phyloP scores from a whole-genome alignment of 2,329 filamentous ascomycete genomes.

The Colletotrichum sp. region DNA sequence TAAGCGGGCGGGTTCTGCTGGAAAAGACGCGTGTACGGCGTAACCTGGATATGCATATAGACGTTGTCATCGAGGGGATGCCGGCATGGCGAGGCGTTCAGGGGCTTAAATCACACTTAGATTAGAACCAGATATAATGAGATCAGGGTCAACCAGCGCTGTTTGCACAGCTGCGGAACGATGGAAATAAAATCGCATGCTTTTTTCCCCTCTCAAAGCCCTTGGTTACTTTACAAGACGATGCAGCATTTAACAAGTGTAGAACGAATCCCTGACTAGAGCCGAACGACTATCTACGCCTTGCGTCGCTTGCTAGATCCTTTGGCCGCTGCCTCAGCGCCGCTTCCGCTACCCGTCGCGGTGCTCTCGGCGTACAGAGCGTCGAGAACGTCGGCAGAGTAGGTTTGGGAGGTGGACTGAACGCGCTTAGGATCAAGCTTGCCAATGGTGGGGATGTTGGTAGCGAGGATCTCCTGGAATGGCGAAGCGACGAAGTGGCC shows the following conservation, averaged over 20 bases:
- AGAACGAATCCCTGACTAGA: neutral
- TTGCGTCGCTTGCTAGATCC: slow-evolving; percentile 54
- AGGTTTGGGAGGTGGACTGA: slow-evolving; percentile 35
- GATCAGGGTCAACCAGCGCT: neutral
- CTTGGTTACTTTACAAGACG: neutral
- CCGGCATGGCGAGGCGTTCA: slow-evolving; percentile 6
- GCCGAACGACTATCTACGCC: slow-evolving; percentile 30
- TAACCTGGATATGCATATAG: neutral
- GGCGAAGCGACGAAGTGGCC: slow-evolving; percentile 77
- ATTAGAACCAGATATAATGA: neutral
- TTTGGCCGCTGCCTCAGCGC: slow-evolving; percentile 39
- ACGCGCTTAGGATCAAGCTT: slow-evolving; percentile 67
- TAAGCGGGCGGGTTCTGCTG: neutral
- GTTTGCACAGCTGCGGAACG: neutral
- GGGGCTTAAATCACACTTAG: neutral
- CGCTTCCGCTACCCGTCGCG: slow-evolving; percentile 30
- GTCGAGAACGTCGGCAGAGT: slow-evolving; percentile 54
- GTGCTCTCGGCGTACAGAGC: slow-evolving; percentile 43
- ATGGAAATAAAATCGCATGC: neutral
- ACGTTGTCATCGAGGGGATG: neutral
- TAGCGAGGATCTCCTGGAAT: slow-evolving; percentile 80
- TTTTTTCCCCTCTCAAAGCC: neutral
- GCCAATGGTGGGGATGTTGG: slow-evolving; percentile 69
- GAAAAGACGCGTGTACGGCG: neutral
- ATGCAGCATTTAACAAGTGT: neutral